phyloP scores from a whole-genome alignment of 495 filamentous ascomycete genomes.

The Chaetomium tenue region DNA sequence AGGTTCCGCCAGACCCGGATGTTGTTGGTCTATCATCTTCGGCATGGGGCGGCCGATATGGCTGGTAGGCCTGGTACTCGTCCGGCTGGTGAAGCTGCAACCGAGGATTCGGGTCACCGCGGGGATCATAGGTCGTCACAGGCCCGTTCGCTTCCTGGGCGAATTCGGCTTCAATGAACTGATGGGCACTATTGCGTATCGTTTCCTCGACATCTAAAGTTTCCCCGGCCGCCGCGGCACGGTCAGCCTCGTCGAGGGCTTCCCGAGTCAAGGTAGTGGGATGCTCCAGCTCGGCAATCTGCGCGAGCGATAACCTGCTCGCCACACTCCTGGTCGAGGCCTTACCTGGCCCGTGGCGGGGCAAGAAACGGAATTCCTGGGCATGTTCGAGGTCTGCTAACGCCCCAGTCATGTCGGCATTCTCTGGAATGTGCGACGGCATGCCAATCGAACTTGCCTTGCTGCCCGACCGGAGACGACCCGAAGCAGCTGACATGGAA shows the following conservation, averaged over 20 bases:
- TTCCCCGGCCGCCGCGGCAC: conserved; percentile 29
- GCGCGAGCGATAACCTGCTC: conserved; percentile 44
- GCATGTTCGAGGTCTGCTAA: conserved; percentile 35
- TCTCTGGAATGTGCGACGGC: conserved; percentile 17
- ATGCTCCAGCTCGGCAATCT: conserved; percentile 47
- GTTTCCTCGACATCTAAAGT: conserved; percentile 37
- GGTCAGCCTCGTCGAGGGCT: conserved; percentile 48
- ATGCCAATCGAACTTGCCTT: conserved; percentile 41
- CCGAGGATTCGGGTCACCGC: conserved; percentile 24
- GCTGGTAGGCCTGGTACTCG: conserved; percentile 28
- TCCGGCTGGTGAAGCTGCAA: conserved; percentile 34
- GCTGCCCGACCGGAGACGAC: conserved; percentile 59
- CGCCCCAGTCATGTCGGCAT: conserved; percentile 1
- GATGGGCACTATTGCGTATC: conserved; percentile 35
- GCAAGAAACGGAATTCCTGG: conserved; percentile 38
- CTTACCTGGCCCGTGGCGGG: conserved; percentile 48
- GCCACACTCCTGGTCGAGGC: conserved; percentile 46
- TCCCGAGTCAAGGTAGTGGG: conserved; percentile 45
- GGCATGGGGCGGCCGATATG: conserved; percentile 17
- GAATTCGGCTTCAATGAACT: conserved; percentile 35
- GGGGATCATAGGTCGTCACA: conserved; percentile 19
- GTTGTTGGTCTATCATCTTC: conserved; percentile 40
- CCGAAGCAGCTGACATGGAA: conserved; percentile 56
- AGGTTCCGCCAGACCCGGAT: conserved; percentile 65
- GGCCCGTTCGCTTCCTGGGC: conserved; percentile 27